phyloP scores from a whole-genome alignment of 2,329 filamentous ascomycete species.

The Davidsoniella neocaledoniae region DNA sequence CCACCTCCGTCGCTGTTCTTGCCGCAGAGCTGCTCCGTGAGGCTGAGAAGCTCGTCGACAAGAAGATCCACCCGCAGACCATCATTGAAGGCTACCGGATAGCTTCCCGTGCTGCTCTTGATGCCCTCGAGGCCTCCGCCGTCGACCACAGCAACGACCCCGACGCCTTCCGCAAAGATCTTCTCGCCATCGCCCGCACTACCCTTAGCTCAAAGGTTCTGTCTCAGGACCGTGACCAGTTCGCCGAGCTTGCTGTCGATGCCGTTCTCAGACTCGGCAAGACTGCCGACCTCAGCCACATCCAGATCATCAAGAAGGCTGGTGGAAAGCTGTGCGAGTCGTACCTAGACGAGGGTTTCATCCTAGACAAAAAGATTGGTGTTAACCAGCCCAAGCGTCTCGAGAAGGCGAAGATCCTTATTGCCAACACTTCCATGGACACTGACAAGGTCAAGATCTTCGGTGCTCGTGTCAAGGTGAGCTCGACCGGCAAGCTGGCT shows the following conservation, averaged over 20 bases:
- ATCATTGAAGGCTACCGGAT: constrained; percentile 99
- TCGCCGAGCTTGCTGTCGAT: constrained; percentile 75
- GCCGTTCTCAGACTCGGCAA: constrained; percentile 80
- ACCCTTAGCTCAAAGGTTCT: constrained; percentile 96
- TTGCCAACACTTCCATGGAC: constrained; percentile 98
- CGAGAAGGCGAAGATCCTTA: constrained; percentile 94
- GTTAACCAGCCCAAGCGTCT: constrained; percentile 96
- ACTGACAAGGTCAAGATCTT: constrained; percentile 99
- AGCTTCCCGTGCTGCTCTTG: constrained; percentile 76
- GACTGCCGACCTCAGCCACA: constrained; percentile 87
- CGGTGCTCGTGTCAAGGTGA: constrained; percentile 89
- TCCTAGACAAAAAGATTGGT: constrained; percentile 96
- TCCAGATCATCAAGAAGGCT: constrained; percentile 98
- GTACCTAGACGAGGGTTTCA: constrained; percentile 95
- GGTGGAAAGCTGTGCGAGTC: constrained; percentile 95
- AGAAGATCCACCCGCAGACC: constrained; percentile 98
- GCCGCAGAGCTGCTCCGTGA: constrained; percentile 90
- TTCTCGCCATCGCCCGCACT: constrained; percentile 79
- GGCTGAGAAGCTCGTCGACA: constrained; percentile 90
- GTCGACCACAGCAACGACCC: constrained; percentile 78
- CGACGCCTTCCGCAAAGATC: constrained; percentile 73
- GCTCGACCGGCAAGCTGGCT: constrained; percentile 90
- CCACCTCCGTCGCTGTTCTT: constrained; percentile 91
- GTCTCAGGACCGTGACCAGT: constrained; percentile 83
- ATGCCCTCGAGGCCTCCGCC: constrained; percentile 66